Evolutionary conservation across 371 early-diverging fungal genomes (phyloP).

Genomic region (Actinomortierella wolfii): DNA sequence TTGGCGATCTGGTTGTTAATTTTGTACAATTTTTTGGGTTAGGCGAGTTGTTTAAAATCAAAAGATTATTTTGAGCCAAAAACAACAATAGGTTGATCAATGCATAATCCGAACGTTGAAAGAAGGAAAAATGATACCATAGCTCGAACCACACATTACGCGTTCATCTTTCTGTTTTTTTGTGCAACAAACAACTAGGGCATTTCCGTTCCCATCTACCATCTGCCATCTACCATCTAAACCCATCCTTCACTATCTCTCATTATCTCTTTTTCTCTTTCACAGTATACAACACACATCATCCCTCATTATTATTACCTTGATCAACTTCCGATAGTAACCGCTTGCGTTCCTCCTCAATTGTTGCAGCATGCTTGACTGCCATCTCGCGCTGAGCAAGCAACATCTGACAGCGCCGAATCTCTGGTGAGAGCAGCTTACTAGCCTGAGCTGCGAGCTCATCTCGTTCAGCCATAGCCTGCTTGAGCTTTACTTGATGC

Average conservation of each 20-base stretch:
- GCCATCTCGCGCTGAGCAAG: constrained; percentile 52
- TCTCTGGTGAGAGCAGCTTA: constrained; percentile 41
- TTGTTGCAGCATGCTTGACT: constrained; percentile 31
- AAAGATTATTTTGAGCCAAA: constrained; percentile 6
- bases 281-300: neutral
- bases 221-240: neutral
- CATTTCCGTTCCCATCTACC: too few species aligned
- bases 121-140: neutral
- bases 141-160: too few species aligned
- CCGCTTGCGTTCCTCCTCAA: constrained; percentile 34
- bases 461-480: constrained; percentile 46
- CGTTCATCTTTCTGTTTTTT: too few species aligned
- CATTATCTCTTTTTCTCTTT: neutral
- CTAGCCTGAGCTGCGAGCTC: constrained; percentile 49
- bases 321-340: constrained; percentile 44
- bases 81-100: constrained; percentile 5
- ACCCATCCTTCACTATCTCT: too few species aligned
- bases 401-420: constrained; percentile 47
- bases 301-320: constrained; percentile 42
- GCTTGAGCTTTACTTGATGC: constrained; percentile 14
- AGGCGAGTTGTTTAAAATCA: constrained; percentile 2
- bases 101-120: constrained; percentile 3
- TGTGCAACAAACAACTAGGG: too few species aligned
- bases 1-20: constrained; percentile 42
- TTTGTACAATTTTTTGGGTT: constrained; percentile 5